Percentiles rank a stretch among this genome's conserved stretches.
phyloP scores from a whole-genome alignment of 257 asterid species.

The Marsdenia floribunda region DNA sequence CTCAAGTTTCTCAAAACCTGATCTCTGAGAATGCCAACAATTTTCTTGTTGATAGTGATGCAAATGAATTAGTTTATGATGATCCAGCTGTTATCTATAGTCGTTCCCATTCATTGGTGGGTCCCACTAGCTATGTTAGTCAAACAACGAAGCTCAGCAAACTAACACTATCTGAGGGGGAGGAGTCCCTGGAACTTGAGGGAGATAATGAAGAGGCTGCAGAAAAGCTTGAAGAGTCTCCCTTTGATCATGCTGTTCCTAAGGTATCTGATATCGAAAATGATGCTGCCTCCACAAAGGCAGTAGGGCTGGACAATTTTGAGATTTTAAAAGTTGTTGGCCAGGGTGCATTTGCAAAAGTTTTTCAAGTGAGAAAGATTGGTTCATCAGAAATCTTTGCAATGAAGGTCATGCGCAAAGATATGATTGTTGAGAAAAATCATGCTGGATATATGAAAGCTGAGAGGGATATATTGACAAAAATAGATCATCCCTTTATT shows the following conservation, averaged over 20 bases:
- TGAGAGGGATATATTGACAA: slow-evolving; percentile 73
- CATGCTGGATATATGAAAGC: slow-evolving; percentile 67
- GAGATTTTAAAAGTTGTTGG: slow-evolving; percentile 72
- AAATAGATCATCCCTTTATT: slow-evolving; percentile 64
- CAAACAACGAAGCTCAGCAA: slow-evolving; percentile 35
- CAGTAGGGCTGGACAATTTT: slow-evolving; percentile 62
- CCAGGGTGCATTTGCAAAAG: slow-evolving; percentile 83
- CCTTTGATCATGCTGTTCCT: slow-evolving; percentile 14
- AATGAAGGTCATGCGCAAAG: slow-evolving; percentile 81
- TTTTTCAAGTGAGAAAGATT: slow-evolving; percentile 64
- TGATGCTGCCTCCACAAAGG: slow-evolving; percentile 22
- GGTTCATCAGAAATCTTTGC: slow-evolving; percentile 67
- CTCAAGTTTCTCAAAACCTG: slow-evolving; percentile 23
- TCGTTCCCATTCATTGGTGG: slow-evolving; percentile 65
- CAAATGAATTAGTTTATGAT: slow-evolving; percentile 33
- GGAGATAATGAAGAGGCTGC: slow-evolving; percentile 24
- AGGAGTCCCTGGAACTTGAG: slow-evolving; percentile 34
- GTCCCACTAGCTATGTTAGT: slow-evolving; percentile 46
- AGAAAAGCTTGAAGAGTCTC: slow-evolving; percentile 23
- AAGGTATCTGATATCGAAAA: slow-evolving; percentile 18
- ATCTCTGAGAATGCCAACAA: slow-evolving; percentile 28
- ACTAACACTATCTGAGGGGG: slow-evolving; percentile 35
- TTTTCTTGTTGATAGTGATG: slow-evolving; percentile 22
- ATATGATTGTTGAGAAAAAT: slow-evolving; percentile 69
- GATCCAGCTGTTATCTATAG: slow-evolving; percentile 48